Base-by-base conservation (phyloP, 2,329 filamentous ascomycete genomes). In the Colletotrichum incanum region DNA sequence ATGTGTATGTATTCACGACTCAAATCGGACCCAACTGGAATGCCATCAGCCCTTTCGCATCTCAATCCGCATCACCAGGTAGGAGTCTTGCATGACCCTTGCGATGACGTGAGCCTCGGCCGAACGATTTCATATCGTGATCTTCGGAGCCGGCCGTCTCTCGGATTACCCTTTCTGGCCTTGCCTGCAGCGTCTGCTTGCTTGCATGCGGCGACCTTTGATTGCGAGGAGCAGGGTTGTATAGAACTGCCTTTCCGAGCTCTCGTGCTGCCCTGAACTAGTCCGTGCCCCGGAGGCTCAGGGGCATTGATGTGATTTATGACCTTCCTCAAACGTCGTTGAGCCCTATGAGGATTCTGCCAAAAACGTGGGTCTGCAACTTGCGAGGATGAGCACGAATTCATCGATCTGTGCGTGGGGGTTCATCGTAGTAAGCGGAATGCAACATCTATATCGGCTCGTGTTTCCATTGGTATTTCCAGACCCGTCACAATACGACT, bases 401-500 rank as follows among this genome's bases (percentile, higher is more conserved):
- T 41, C 20, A 16, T 37, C 20, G 28, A 62, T 55, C 37, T 9
- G 43, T 34, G 66, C 66, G 50, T 52, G 60, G 50, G 66, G 60
- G 50, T 59, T 28, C 14, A 26, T 28, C 37, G 20, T 26, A 45
- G 37, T 37, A n/a, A 34, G 52, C 41, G 14, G 23, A 43, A 18
- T 50, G 56, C 65, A 28, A 54, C 34, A 5, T 9, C 37, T 31
- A 23, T 43, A 43, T 28, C 65, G 45, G 55, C 34, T 61, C 47
- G 26, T 23, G 11, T 28, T 23, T 20, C n/a, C 37, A 37, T 43
- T 61, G 37, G 45, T 4, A 41, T 49, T 11, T 2, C 9, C 14
- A n/a, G 47, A 34, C 47, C 47, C 62, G 18, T 41, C 18, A 5
- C 39, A 28, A 14, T 66, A 63, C 67, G 5, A 71, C 63, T 56